Base-by-base conservation (phyloP, 1,284 basidiomycete species). In the Pseudozyma hubeiensis region DNA sequence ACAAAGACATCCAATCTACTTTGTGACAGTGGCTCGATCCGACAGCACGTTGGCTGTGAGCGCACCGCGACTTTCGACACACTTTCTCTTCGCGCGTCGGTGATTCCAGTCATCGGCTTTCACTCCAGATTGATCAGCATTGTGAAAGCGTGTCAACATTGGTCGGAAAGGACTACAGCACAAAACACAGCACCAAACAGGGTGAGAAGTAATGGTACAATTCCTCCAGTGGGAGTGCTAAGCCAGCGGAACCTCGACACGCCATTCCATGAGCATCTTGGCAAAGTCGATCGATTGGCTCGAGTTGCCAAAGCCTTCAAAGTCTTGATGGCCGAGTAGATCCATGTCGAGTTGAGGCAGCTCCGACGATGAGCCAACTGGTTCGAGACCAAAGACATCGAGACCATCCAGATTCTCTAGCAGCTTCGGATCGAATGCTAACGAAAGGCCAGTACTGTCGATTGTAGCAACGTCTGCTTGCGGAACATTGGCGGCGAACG, bases 241-340 rank as follows among this genome's bases (percentile, higher is more conserved):
- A 16, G 16, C 31, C 14, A 72, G 35, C 33, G 70, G 70, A 14
- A 73, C 44, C 3, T 73, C 70, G 29, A 58, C 53, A n/a, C 63
- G 54, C 70, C 70, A 73, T 9, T 73, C 64, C 45, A 53, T 60
- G 41, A 73, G 64, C 64, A 73, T 67, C 55, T 64, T 73, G 24
- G 59, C 64, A 64, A 73, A 73, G 64, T 67, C 70, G 33, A 73
- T 52, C 50, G 56, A 60, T 44, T 59, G 60, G 40, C 61, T 58
- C 37, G 64, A 56, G 44, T 73, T 73, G 35, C 60, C 60, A 10
- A 44, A 61, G 1, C 70, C 64, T 35, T 73, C 70, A 11, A 73
- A 67, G 24, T 73, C 70, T 35, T 64, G 64, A 13, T 64, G 64
- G 8, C 64, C 61, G 43, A 73, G 35, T 44, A 73, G 61, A 33